phyloP scores from a whole-genome alignment of 2,329 filamentous ascomycete species.

The Fusarium sp. region DNA sequence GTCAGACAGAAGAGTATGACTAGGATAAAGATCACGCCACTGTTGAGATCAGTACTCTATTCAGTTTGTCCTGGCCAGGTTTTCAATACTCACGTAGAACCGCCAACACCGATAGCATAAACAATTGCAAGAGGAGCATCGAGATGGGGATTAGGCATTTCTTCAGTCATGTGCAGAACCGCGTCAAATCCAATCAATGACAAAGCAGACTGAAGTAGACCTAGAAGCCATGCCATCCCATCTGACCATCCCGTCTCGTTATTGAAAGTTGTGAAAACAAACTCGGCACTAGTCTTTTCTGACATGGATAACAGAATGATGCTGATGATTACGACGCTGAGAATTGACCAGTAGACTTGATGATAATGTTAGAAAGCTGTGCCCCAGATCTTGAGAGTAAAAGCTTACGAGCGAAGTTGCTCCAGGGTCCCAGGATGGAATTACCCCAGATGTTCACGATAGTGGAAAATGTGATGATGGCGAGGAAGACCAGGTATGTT shows the following conservation, averaged over 20 bases:
- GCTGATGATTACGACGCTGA: neutral
- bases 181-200: neutral
- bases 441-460: neutral
- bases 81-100: neutral
- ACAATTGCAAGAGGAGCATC: neutral
- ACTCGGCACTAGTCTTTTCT: neutral
- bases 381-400: accelerated
- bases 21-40: neutral
- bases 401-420: neutral
- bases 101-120: neutral
- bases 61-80: accelerated
- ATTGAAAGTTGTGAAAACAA: neutral
- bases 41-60: neutral
- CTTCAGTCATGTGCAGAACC: neutral
- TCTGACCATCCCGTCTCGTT: neutral
- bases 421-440: neutral
- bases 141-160: neutral
- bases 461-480: neutral
- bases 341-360: neutral
- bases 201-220: neutral
- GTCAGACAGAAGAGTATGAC: neutral
- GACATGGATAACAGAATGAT: neutral
- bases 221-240: neutral
- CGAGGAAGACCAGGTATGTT: neutral
- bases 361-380: neutral